These are phyloP conservation scores for Cornus kousa DNA, from an alignment of 148 eudicot genomes.

Conservation along the genomic window DNA sequence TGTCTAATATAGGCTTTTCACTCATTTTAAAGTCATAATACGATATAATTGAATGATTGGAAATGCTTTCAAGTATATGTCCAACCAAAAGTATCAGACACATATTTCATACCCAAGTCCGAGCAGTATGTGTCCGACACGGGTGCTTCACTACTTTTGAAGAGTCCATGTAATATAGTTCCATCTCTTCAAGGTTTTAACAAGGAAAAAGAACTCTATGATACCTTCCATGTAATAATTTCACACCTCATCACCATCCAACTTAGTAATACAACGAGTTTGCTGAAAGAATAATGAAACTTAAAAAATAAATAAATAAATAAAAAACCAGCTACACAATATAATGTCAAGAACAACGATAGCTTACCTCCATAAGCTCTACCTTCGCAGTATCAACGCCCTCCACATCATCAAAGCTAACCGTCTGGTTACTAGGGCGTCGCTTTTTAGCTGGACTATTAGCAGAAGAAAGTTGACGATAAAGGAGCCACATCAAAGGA, in stretches of 20 bases:
- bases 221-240: not conserved
- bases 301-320: constrained; percentile 5
- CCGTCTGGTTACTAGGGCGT: constrained; percentile 58
- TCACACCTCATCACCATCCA: not conserved
- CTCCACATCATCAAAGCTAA: constrained; percentile 89
- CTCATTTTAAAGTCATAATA: too few species aligned
- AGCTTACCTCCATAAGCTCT: constrained; percentile 95
- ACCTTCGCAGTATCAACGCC: constrained; percentile 95
- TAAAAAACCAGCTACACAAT: not conserved
- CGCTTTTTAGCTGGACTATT: constrained; percentile 81
- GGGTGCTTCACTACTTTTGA: too few species aligned
- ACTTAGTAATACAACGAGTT: not conserved
- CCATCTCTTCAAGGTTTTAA: not conserved
- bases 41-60: too few species aligned
- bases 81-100: too few species aligned
- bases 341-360: not conserved
- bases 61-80: too few species aligned
- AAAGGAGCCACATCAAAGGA: constrained; percentile 90
- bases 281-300: not conserved
- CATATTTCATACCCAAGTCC: too few species aligned
- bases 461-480: constrained; percentile 81
- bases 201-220: constrained; percentile 1
- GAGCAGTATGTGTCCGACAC: too few species aligned
- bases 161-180: too few species aligned
- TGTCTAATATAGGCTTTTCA: too few species aligned